Base-by-base conservation (phyloP, 495 filamentous ascomycete genomes). In the Lophium mytilinum region DNA sequence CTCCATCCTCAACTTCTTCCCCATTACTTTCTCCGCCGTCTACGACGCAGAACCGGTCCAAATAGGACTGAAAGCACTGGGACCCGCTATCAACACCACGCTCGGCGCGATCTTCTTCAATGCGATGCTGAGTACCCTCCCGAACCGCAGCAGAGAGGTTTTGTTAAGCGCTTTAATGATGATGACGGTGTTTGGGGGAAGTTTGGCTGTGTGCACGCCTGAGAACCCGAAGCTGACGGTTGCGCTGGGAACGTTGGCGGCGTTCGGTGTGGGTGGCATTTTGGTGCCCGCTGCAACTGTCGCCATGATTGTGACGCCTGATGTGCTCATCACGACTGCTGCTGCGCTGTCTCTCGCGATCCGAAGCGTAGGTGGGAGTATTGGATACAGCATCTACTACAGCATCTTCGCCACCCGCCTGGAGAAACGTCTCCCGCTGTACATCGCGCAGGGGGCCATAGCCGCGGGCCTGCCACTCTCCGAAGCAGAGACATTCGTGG, bases 371-470 rank as follows among this genome's bases (percentile, higher is more conserved):
- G 86, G 86, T 36, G 85, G 86, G 37, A 73, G 80, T 35, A 81
- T 89, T 52, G 86, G 86, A 42, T 89, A 88, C 66, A 79, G 78
- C 19, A 78, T 84, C 56, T 89, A 89, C 76, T 89, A 83, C 77
- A 89, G 88, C 65, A 76, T 89, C 62, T 89, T 87, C 72, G 68
- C 80, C 61, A 76, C 76, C 61, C 86, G 85, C 70, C 82, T 88
- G 56, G 59, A 40, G 33, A 34, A 43, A 15, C 62, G 57, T 11
- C 56, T 70, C 1, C 67, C 67, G 0, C 40, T 40, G 1, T 55
- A 64, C 18, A 56, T 66, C 17, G 65, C 40, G 11, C 39, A 54
- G 12, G 64, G 65, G 33, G 67, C 67, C 9, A 35, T 66, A 30
- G 19, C 19, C 14, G 65, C 66, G 14, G 67, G 67, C 9, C 58